phyloP scores from a whole-genome alignment of 257 asterid species.

The Solanum clarkiae region DNA sequence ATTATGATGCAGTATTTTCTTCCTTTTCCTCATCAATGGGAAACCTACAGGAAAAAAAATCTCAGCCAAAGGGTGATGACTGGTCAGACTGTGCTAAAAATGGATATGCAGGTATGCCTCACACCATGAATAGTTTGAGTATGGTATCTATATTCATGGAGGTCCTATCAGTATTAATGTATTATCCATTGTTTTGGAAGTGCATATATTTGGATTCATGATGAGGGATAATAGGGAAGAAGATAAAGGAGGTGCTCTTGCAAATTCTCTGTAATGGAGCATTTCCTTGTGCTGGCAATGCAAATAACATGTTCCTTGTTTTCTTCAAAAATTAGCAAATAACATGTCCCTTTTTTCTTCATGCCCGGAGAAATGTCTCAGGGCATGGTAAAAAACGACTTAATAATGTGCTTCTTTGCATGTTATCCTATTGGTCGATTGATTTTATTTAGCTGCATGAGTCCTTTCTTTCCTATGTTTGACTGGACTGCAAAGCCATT shows the following conservation, averaged over 20 bases:
- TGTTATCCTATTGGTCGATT: neutral
- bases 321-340: neutral
- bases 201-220: neutral
- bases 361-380: neutral
- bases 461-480: neutral
- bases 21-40: neutral
- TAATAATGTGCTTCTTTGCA: neutral
- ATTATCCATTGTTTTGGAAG: neutral
- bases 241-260: neutral
- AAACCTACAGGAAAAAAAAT: conserved; percentile 31
- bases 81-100: conserved; percentile 86
- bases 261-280: neutral
- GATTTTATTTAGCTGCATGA: neutral
- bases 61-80: conserved; percentile 55
- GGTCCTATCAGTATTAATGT: neutral
- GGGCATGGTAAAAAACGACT: neutral
- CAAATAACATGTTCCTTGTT: neutral
- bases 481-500: neutral
- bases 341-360: neutral
- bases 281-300: neutral
- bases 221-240: neutral
- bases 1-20: neutral
- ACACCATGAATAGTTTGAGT: neutral
- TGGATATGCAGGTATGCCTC: conserved; percentile 66
- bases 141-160: neutral